Evolutionary conservation across 441 rosid genomes (phyloP).

Genomic region (Pelargonium myrrhifolium): DNA sequence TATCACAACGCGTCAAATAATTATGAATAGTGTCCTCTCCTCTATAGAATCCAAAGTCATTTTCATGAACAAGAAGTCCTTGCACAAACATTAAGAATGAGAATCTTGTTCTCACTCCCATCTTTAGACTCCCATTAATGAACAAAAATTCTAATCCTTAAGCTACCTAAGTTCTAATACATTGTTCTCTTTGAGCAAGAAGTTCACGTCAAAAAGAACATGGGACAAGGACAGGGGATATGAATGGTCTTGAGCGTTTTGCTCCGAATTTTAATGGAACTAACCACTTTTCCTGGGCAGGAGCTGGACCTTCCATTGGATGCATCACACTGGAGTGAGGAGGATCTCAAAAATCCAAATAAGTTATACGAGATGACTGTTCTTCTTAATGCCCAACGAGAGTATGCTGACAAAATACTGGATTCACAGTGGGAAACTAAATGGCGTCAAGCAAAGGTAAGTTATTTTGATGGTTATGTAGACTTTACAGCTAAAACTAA

Average conservation of each 20-base stretch:
- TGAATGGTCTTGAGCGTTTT: constrained; percentile 1
- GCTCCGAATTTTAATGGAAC: constrained; percentile 10
- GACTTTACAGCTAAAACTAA: background rate
- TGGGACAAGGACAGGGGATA: too few species aligned
- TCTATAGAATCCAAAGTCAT: too few species aligned
- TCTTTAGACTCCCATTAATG: too few species aligned
- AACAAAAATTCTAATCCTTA: too few species aligned
- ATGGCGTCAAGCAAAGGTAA: constrained; percentile 87
- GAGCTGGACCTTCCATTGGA: constrained; percentile 71
- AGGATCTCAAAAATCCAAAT: constrained; percentile 65
- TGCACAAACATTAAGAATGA: too few species aligned
- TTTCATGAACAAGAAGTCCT: too few species aligned
- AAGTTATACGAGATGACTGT: constrained; percentile 80
- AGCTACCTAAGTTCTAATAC: too few species aligned
- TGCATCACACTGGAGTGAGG: constrained; percentile 78
- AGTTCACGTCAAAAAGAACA: too few species aligned
- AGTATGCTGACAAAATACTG: constrained; percentile 71
- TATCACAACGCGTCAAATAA: too few species aligned
- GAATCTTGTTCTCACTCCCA: too few species aligned
- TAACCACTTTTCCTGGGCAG: constrained; percentile 36
- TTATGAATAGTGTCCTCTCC: too few species aligned
- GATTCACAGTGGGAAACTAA: constrained; percentile 81
- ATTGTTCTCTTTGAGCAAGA: too few species aligned
- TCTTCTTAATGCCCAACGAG: constrained; percentile 87
- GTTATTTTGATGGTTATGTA: background rate